These are phyloP conservation scores for Teunomyces tritomae DNA, from an alignment of 805 yeast species.

Conservation along the genomic window DNA sequence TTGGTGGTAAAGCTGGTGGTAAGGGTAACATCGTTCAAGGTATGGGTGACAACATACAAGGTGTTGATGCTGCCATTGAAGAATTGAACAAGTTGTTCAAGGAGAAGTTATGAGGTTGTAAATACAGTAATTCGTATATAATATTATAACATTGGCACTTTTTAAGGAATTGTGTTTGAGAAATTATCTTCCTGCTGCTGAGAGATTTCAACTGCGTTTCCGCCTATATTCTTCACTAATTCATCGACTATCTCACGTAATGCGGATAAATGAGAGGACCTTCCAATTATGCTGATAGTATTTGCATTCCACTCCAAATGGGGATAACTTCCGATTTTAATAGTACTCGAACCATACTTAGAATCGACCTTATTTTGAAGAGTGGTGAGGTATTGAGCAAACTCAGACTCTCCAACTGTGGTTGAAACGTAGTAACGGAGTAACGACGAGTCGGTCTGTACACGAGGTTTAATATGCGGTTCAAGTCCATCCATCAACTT, in stretches of 20 bases:
- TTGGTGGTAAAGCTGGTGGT: constrained; percentile 99
- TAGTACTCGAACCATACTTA: constrained; percentile 26
- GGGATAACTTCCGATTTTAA: constrained; percentile 85
- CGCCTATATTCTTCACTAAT: constrained; percentile 43
- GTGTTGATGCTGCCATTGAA: constrained; percentile 69
- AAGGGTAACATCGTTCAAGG: constrained; percentile 96
- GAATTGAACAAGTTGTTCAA: constrained; percentile 61
- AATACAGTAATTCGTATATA: neutral
- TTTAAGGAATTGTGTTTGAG: constrained; percentile 16
- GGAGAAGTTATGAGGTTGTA: constrained; percentile 47
- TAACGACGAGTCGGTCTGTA: constrained; percentile 14
- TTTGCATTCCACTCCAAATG: constrained; percentile 62
- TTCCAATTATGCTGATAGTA: constrained; percentile 75
- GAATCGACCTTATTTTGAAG: constrained; percentile 43
- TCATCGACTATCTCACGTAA: constrained; percentile 47
- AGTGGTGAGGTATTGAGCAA: constrained; percentile 60
- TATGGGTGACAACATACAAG: constrained; percentile 80
- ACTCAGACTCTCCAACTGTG: constrained; percentile 54
- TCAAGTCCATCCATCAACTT: constrained; percentile 46
- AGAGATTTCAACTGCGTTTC: constrained; percentile 55
- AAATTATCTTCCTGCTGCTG: constrained; percentile 55
- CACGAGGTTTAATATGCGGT: constrained; percentile 31
- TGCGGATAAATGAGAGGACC: constrained; percentile 26
- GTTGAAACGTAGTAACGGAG: constrained; percentile 63
- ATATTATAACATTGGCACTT: neutral